A percentile compares a stretch with the other conserved stretches of the same genome.
phyloP scores from a whole-genome alignment of 2,329 filamentous ascomycete genomes.

The Colletotrichum scovillei region DNA sequence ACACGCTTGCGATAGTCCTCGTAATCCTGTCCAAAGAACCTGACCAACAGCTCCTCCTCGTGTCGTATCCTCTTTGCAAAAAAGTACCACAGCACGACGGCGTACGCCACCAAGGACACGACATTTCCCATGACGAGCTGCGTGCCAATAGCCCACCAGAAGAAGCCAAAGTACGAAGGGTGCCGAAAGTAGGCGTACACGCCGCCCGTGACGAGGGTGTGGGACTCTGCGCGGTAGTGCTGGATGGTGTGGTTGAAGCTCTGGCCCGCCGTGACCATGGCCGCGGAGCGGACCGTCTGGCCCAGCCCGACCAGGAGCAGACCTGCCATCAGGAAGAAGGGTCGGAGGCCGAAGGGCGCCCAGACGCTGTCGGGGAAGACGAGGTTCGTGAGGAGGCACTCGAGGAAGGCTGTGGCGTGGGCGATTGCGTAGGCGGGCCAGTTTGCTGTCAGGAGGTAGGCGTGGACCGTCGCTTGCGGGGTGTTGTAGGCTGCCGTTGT shows the following conservation, averaged over 20 bases:
- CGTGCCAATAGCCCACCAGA: slow-evolving; percentile 97
- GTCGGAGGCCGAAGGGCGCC: slow-evolving; percentile 56
- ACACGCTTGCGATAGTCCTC: slow-evolving; percentile 77
- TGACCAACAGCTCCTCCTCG: slow-evolving; percentile 82
- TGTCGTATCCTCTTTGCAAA: slow-evolving; percentile 79
- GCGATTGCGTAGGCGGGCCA: slow-evolving; percentile 87
- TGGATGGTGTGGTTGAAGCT: slow-evolving; percentile 95
- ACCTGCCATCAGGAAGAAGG: slow-evolving; percentile 65
- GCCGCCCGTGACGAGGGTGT: slow-evolving; percentile 85
- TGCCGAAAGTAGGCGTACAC: slow-evolving; percentile 83
- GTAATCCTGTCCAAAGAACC: slow-evolving; percentile 90
- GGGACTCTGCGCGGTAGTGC: slow-evolving; percentile 72
- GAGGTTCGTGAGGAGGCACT: slow-evolving; percentile 73
- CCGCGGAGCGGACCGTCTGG: slow-evolving; percentile 80
- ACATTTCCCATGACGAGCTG: slow-evolving; percentile 90
- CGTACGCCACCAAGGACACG: slow-evolving; percentile 80
- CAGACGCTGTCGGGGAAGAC: slow-evolving; percentile 64
- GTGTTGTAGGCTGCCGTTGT: slow-evolving; percentile 89
- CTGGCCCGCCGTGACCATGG: slow-evolving; percentile 88
- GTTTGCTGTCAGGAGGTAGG: slow-evolving; percentile 88
- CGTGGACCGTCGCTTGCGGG: slow-evolving; percentile 73
- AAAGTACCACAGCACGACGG: slow-evolving; percentile 84
- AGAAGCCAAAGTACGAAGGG: slow-evolving; percentile 97
- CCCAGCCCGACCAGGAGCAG: slow-evolving; percentile 74
- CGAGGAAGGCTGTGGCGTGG: slow-evolving; percentile 78